A percentile compares a stretch with the other conserved stretches of the same genome.
Conservation (phyloP, 495 filamentous ascomycete species). For the Geopyxis carbonaria region DNA sequence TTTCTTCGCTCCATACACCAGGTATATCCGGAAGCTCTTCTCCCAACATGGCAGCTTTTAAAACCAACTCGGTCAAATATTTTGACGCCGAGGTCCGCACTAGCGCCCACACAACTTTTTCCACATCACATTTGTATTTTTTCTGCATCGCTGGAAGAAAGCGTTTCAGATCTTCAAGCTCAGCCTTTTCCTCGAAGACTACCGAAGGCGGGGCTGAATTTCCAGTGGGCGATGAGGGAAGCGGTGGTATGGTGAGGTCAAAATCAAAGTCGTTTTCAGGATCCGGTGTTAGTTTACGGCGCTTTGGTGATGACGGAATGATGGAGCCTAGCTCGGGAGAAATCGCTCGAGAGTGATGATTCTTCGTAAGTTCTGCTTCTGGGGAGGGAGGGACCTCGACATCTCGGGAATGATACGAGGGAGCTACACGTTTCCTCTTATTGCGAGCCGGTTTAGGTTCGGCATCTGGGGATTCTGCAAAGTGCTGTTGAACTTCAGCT, state of each 20-base stretch:
- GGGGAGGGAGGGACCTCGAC: conserved; percentile 1
- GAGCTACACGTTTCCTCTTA: background rate
- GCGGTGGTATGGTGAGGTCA: background rate
- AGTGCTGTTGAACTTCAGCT: too few species aligned
- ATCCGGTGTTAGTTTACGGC: too few species aligned
- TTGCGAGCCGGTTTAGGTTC: too few species aligned
- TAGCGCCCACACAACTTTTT: conserved; percentile 14
- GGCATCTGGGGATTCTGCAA: too few species aligned
- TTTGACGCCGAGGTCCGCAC: conserved; percentile 16
- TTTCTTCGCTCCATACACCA: conserved; percentile 17
- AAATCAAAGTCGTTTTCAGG: background rate
- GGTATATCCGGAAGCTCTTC: conserved; percentile 13
- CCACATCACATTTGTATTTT: conserved; percentile 7
- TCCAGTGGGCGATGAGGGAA: background rate
- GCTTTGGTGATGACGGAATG: too few species aligned
- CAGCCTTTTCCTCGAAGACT: background rate
- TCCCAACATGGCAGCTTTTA: conserved; percentile 3
- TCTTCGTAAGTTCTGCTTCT: background rate
- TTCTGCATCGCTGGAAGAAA: conserved; percentile 14
- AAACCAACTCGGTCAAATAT: conserved; percentile 11
- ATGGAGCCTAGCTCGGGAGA: conserved; percentile 1
- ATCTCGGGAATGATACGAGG: background rate
- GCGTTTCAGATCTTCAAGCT: conserved; percentile 9
- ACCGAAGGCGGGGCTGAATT: background rate
- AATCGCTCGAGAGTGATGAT: background rate